Evolutionary conservation across 176 grass and related monocot species (phyloP).

Genomic region (Chrysopogon serrulatus): DNA sequence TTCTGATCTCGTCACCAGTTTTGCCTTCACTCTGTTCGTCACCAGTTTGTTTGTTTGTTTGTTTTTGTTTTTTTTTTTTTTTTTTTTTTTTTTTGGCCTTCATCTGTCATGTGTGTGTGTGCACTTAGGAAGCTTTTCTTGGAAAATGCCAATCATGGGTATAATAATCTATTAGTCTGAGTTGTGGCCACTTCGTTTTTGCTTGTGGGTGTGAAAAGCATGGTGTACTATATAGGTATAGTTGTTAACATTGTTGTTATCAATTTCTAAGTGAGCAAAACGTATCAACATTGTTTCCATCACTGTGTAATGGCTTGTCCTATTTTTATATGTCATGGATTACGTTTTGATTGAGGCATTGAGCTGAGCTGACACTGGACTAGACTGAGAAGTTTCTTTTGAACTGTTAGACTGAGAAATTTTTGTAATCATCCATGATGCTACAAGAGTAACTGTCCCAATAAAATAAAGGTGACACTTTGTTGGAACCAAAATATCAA

Average conservation of each 20-base stretch:
- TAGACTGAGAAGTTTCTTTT: constrained; percentile 1
- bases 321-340: background rate
- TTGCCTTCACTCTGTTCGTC: too few species aligned
- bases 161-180: constrained; percentile 1
- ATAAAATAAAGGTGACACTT: background rate
- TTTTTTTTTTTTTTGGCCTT: too few species aligned
- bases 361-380: constrained; percentile 6
- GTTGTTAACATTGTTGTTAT: constrained; percentile 1
- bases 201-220: background rate
- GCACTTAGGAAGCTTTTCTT: background rate
- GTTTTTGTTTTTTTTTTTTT: too few species aligned
- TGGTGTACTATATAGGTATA: background rate
- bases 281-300: background rate
- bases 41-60: too few species aligned
- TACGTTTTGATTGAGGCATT: constrained; percentile 12
- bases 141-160: background rate
- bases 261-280: background rate
- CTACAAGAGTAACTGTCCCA: background rate
- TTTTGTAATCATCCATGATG: background rate
- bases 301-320: background rate
- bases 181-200: background rate
- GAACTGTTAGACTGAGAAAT: constrained; percentile 4
- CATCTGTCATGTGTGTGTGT: too few species aligned
- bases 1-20: too few species aligned
- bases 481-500: background rate